phyloP scores from a whole-genome alignment of 1,139 yeast species.

The Pichia sp. region DNA sequence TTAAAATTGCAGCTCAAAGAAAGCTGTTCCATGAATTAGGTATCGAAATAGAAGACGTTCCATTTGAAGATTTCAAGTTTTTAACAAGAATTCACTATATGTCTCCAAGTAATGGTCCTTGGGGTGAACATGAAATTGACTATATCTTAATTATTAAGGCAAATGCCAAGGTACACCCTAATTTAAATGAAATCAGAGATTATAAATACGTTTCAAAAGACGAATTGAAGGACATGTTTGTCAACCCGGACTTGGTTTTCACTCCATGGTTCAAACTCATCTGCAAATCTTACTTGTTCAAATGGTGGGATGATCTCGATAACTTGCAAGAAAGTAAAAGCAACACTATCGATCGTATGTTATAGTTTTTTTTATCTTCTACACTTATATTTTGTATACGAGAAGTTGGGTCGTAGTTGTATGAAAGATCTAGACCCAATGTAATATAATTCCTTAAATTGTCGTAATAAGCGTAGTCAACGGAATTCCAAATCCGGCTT shows the following conservation, averaged over 20 bases:
- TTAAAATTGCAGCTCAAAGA: conserved; percentile 81
- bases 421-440: too few species aligned
- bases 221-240: conserved; percentile 69
- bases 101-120: conserved; percentile 73
- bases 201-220: conserved; percentile 60
- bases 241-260: conserved; percentile 52
- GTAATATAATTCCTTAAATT: too few species aligned
- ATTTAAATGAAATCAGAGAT: conserved; percentile 81
- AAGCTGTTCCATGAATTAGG: conserved; percentile 92
- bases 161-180: conserved; percentile 43
- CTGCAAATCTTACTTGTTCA: conserved; percentile 81
- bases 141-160: conserved; percentile 77
- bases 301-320: conserved; percentile 86
- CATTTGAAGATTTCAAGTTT: conserved; percentile 64
- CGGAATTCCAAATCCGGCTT: too few species aligned
- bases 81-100: conserved; percentile 92
- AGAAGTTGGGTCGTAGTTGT: too few species aligned
- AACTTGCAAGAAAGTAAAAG: conserved; percentile 40
- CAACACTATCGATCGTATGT: conserved; percentile 39
- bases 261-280: conserved; percentile 98
- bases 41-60: conserved; percentile 48
- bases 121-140: conserved; percentile 99
- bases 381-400: too few species aligned
- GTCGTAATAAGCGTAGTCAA: too few species aligned
- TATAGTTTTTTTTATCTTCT: conserved; percentile 23